phyloP scores from a whole-genome alignment of 257 asterid species.

The Solanum chmielewskii region DNA sequence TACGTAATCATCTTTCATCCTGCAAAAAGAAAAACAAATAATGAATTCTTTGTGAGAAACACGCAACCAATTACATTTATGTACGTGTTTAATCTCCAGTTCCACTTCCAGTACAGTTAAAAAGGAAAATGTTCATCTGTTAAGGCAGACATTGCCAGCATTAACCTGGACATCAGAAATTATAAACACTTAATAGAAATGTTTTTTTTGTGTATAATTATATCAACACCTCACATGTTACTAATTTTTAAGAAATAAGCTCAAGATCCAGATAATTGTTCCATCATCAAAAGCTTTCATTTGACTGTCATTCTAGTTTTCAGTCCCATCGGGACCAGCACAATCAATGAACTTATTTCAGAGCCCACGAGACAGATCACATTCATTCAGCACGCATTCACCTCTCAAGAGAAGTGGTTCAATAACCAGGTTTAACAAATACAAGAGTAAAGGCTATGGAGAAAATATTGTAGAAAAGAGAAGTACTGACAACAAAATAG shows the following conservation, averaged over 20 bases:
- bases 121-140: not conserved
- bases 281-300: not conserved
- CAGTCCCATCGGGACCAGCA: not conserved
- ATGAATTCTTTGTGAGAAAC: not conserved
- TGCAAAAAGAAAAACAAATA: not conserved
- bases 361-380: not conserved
- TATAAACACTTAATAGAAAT: not conserved
- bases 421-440: not conserved
- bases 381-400: not conserved
- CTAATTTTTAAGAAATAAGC: not conserved
- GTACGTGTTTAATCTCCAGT: not conserved
- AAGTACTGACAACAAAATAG: not conserved
- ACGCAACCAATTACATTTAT: not conserved
- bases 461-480: not conserved
- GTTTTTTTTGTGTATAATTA: not conserved
- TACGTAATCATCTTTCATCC: not conserved
- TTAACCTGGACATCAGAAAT: not conserved
- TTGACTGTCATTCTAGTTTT: not conserved
- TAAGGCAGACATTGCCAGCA: not conserved
- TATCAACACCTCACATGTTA: not conserved
- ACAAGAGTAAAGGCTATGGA: not conserved
- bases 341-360: not conserved
- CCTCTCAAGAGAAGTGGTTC: not conserved
- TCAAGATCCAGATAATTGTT: not conserved
- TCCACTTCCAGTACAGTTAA: not conserved